These are phyloP conservation scores for Aureobasidium vineae DNA, from an alignment of 2,329 filamentous ascomycete species.

Conservation along the genomic window DNA sequence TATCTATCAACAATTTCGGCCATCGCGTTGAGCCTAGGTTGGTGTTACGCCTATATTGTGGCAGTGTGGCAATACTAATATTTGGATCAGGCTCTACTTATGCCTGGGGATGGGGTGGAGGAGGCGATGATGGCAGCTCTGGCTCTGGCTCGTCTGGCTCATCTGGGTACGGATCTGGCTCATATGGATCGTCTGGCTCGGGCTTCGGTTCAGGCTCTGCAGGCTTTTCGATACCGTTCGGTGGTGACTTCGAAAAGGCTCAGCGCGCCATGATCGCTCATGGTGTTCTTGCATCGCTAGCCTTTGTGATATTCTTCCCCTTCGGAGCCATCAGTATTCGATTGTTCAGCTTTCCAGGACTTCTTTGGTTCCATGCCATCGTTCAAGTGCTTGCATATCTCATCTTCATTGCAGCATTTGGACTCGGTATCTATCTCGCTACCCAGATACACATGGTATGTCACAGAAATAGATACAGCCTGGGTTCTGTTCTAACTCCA, in stretches of 20 bases:
- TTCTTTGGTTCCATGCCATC: constrained; percentile 47
- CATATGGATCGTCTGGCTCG: constrained; percentile 7
- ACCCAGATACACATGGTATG: constrained; percentile 39
- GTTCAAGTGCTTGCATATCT: constrained; percentile 52
- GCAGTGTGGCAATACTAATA: not conserved
- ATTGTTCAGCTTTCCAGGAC: constrained; percentile 44
- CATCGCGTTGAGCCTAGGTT: constrained; percentile 17
- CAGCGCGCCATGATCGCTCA: constrained; percentile 41
- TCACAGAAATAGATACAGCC: not conserved
- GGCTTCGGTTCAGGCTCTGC: not conserved
- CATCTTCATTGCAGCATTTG: constrained; percentile 51
- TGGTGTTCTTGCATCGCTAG: constrained; percentile 45
- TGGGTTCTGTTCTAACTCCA: not conserved
- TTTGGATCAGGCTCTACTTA: not conserved
- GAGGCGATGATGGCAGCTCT: not conserved
- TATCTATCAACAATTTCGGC: not conserved
- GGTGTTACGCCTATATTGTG: not conserved
- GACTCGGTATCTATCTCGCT: constrained; percentile 53
- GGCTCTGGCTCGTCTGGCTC: constrained; percentile 6
- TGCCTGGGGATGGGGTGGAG: constrained; percentile 17
- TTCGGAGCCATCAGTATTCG: constrained; percentile 47
- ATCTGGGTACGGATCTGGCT: constrained; percentile 15
- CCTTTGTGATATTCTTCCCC: constrained; percentile 49
- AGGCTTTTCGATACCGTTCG: constrained; percentile 17
- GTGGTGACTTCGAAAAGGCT: constrained; percentile 11